A percentile compares a stretch with the other conserved stretches of the same genome.
phyloP scores from a whole-genome alignment of 164 flowering plant species.

The Malania oleifera region DNA sequence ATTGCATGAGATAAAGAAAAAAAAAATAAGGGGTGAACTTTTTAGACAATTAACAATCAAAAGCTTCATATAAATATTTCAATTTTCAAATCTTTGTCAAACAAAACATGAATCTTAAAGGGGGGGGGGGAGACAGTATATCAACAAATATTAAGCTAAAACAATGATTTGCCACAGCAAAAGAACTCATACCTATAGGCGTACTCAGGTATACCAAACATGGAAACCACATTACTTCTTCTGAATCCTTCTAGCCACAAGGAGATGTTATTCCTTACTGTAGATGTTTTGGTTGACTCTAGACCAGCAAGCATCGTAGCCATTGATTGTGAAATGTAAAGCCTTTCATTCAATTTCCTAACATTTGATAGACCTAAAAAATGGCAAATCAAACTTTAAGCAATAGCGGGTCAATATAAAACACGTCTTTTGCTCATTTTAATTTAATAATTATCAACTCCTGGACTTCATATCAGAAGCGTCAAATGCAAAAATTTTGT shows the following conservation, averaged over 20 bases:
- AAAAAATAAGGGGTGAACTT: no score
- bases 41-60: no score
- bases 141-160: no score
- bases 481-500: neutral
- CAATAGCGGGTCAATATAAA: slow-evolving; percentile 2
- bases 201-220: slow-evolving; percentile 86
- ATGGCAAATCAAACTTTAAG: slow-evolving; percentile 6
- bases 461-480: neutral
- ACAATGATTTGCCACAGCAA: no score
- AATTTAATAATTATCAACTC: neutral
- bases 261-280: slow-evolving; percentile 32
- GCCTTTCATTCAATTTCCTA: no score
- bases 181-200: slow-evolving; percentile 69
- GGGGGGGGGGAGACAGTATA: no score
- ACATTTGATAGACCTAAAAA: slow-evolving; percentile 26
- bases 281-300: slow-evolving; percentile 68
- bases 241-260: slow-evolving; percentile 71
- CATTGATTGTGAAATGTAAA: no score
- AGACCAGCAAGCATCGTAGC: slow-evolving; percentile 36
- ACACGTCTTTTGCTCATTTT: neutral
- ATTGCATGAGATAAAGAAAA: no score
- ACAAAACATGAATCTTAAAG: no score
- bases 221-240: slow-evolving; percentile 56
- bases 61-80: no score
- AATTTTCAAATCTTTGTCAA: no score